phyloP scores from a whole-genome alignment of 805 yeast species.

The Candida oleophila region DNA sequence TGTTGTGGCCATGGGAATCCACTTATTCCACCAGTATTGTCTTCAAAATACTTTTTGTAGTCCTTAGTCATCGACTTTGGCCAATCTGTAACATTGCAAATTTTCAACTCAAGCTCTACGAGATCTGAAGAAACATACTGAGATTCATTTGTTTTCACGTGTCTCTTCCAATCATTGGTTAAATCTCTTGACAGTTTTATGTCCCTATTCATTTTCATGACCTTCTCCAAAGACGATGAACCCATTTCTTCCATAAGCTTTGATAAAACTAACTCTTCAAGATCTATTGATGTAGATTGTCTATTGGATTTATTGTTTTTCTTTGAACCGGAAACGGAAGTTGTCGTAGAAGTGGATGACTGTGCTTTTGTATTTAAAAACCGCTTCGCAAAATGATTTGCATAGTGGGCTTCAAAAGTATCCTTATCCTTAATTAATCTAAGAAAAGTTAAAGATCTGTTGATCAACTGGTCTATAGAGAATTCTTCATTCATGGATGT shows the following conservation, averaged over 20 bases:
- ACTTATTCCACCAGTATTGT: slow-evolving; percentile 8
- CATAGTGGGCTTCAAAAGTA: slow-evolving; percentile 79
- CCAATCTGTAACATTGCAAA: slow-evolving; percentile 45
- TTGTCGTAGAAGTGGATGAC: background rate
- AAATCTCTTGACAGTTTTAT: slow-evolving; percentile 48
- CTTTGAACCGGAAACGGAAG: slow-evolving; percentile 9
- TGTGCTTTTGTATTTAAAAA: slow-evolving; percentile 41
- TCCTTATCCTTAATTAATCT: slow-evolving; percentile 78
- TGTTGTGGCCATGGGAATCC: slow-evolving; percentile 40
- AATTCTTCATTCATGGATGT: slow-evolving; percentile 7
- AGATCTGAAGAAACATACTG: slow-evolving; percentile 3
- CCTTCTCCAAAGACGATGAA: slow-evolving; percentile 69
- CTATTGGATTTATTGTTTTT: slow-evolving; percentile 30
- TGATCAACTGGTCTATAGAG: slow-evolving; percentile 38
- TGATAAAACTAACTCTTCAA: slow-evolving; percentile 68
- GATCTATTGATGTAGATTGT: slow-evolving; percentile 41
- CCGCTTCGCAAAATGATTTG: slow-evolving; percentile 83
- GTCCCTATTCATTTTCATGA: slow-evolving; percentile 87
- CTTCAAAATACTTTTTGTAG: slow-evolving; percentile 27
- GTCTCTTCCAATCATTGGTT: slow-evolving; percentile 38
- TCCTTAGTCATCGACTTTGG: slow-evolving; percentile 47
- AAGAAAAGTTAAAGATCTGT: slow-evolving; percentile 60
- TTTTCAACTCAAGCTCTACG: slow-evolving; percentile 39
- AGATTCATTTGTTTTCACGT: slow-evolving; percentile 6
- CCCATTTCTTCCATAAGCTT: slow-evolving; percentile 77